Evolutionary conservation across 2,329 filamentous ascomycete species (phyloP), one percentile per base, ranked within the genome.

Genomic region (Ascochyta rabiei): DNA sequence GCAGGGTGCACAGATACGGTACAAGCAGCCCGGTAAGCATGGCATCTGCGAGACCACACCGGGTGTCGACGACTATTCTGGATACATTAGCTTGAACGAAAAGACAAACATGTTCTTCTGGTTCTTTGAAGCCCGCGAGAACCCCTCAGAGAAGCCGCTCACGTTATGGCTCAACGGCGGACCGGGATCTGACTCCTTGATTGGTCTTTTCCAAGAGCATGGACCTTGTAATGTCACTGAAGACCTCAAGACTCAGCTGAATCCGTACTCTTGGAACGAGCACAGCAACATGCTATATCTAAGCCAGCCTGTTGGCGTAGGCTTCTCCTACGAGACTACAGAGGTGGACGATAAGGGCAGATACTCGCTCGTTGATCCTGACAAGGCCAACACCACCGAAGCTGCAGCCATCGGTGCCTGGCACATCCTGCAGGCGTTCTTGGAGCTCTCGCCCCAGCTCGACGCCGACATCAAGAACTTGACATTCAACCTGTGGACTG

Each of bases 101-200:
- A 71, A 64, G 21, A 73, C 69, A 19, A 71, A 76, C 46, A 73
- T 76, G 71, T 76, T 75, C 53, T 79, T 79, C 54, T 79, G 79
- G 77, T 80, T 80, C 59, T 81, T 81, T 46, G 78, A 81, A 59
- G 72, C 78, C 5, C 72, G 80, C 16, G 75, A 80, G 38, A 75
- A 79, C 50, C 79, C 71, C 0, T 55, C 54, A 4, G 63, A 73
- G 26, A 70, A 69, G 42, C 71, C 71, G 3, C 55, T 73, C 48
- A 83, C 81, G 0, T 52, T 74, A 9, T 84, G 81, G 81, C 70
- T 84, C 46, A 83, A 83, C 52, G 82, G 82, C 18, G 81, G 81
- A 0, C 81, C 81, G 0, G 83, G 84, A 1, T 77, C 74, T 15
- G 79, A 81, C 56, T 82, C 79, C 9, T 73, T 86, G 66, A 81